Percentiles rank a stretch among this genome's conserved stretches.
phyloP scores from a whole-genome alignment of 2,329 filamentous ascomycete genomes.

The Fusarium cicatricum region DNA sequence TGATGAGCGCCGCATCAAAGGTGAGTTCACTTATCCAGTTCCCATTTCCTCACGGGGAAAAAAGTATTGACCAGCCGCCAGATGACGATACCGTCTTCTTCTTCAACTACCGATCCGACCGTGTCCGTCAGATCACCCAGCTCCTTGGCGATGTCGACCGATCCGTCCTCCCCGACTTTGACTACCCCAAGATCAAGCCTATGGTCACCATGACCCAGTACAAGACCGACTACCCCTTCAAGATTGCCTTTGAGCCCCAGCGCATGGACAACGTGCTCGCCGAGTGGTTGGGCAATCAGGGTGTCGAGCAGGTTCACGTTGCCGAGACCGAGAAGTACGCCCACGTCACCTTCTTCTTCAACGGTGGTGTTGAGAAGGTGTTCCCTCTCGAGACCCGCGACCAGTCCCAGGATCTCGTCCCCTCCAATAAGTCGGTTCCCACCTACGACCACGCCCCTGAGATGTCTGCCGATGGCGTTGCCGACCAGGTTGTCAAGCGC shows the following conservation, averaged over 20 bases:
- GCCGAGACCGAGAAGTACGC: slow-evolving; percentile 99
- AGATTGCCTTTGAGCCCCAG: slow-evolving; percentile 91
- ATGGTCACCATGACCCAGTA: slow-evolving; percentile 98
- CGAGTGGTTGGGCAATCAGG: slow-evolving; percentile 92
- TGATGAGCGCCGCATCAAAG: slow-evolving; percentile 84
- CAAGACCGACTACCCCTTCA: slow-evolving; percentile 93
- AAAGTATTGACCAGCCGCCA: slow-evolving; percentile 45
- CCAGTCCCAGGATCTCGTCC: slow-evolving; percentile 78
- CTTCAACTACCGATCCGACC: slow-evolving; percentile 99
- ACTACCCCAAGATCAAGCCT: slow-evolving; percentile 85
- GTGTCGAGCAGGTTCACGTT: slow-evolving; percentile 91
- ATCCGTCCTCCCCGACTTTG: slow-evolving; percentile 88
- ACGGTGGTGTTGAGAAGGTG: slow-evolving; percentile 96
- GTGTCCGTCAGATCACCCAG: slow-evolving; percentile 95
- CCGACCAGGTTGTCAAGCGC: slow-evolving; percentile 87
- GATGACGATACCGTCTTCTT: slow-evolving; percentile 97
- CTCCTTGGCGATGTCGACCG: slow-evolving; percentile 91
- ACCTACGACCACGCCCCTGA: slow-evolving; percentile 95
- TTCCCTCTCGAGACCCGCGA: slow-evolving; percentile 93
- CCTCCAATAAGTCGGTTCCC: slow-evolving; percentile 87
- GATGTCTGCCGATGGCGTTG: slow-evolving; percentile 94
- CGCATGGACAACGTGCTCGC: slow-evolving; percentile 98
- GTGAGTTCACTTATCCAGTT: slow-evolving; percentile 53
- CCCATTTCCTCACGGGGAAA: not conserved
- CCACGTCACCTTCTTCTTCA: slow-evolving; percentile 99